Evolutionary conservation across 148 eudicot species (phyloP).

Genomic region (Rhododendron ovatum): DNA sequence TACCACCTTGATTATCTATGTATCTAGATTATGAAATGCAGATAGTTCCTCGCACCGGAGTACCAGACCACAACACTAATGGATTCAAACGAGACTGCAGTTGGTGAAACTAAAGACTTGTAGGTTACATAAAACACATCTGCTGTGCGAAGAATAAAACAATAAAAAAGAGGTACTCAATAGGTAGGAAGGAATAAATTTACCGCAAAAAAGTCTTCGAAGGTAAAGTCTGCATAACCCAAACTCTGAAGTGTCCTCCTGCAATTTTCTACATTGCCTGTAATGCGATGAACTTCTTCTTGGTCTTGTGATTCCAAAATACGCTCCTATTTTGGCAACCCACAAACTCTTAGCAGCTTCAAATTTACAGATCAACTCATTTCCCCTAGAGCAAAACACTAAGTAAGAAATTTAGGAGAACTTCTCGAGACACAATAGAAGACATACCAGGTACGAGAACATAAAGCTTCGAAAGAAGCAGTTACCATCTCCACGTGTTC

Average conservation of each 20-base stretch:
- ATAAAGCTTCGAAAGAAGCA: conserved; percentile 96
- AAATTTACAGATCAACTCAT: background rate
- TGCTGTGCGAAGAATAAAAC: background rate
- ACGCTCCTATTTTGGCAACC: conserved; percentile 55
- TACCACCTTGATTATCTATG: background rate
- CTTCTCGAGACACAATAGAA: background rate
- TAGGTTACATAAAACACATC: background rate
- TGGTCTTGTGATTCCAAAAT: conserved; percentile 78
- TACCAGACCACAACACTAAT: background rate
- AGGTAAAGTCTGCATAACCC: conserved; percentile 93
- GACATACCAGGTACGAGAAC: conserved; percentile 83
- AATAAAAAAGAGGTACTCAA: background rate
- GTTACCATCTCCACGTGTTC: conserved; percentile 95
- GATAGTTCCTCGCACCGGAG: background rate
- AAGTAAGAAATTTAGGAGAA: background rate
- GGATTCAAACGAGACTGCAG: background rate
- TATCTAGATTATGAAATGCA: background rate
- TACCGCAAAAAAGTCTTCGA: conserved; percentile 91
- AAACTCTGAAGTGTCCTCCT: conserved; percentile 70
- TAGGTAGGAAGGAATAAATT: background rate
- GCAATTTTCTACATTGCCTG: conserved; percentile 64
- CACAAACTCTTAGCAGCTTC: conserved; percentile 6
- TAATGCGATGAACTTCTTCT: conserved; percentile 70
- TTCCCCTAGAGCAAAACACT: background rate
- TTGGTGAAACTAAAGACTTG: background rate